Percentiles rank a stretch among this genome's conserved stretches.
Evolutionary conservation across 768 basidiomycete genomes (phyloP).

Genomic region (Serendipita sp.): DNA sequence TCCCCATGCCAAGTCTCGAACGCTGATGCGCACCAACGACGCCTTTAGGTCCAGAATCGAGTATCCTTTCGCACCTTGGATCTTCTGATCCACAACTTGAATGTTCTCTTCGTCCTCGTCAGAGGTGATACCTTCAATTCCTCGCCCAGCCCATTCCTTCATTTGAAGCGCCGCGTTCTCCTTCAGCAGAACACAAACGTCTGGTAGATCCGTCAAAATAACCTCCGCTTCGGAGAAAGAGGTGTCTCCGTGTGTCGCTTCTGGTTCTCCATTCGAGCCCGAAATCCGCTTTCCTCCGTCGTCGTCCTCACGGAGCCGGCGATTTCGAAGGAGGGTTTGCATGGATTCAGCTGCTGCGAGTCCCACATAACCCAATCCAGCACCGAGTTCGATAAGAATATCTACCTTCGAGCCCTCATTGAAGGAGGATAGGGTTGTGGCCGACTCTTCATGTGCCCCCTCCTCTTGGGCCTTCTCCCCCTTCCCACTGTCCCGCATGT

Average conservation of each 20-base stretch:
- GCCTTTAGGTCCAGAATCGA: not conserved
- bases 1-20: slow-evolving; percentile 62
- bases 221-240: slow-evolving; percentile 15
- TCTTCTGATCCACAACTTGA: not conserved
- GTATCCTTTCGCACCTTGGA: not conserved
- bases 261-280: not conserved
- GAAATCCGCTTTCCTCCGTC: slow-evolving; percentile 21
- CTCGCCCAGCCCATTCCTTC: not conserved
- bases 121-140: not conserved
- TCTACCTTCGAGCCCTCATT: slow-evolving; percentile 4
- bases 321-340: not conserved
- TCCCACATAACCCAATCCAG: slow-evolving; percentile 54
- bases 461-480: not conserved
- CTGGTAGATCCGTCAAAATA: slow-evolving; percentile 59
- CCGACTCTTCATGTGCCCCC: not conserved
- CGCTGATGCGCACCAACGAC: slow-evolving; percentile 19
- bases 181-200: slow-evolving; percentile 42
- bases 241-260: not conserved
- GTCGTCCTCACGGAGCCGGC: not conserved
- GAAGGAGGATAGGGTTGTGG: not conserved
- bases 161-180: slow-evolving; percentile 20
- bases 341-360: slow-evolving; percentile 13
- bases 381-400: slow-evolving; percentile 58
- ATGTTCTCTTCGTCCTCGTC: not conserved
- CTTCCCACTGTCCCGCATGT: slow-evolving; percentile 1